Evolutionary conservation across 768 basidiomycete genomes (phyloP).

Genomic region (Rhizopogon vulgaris): DNA sequence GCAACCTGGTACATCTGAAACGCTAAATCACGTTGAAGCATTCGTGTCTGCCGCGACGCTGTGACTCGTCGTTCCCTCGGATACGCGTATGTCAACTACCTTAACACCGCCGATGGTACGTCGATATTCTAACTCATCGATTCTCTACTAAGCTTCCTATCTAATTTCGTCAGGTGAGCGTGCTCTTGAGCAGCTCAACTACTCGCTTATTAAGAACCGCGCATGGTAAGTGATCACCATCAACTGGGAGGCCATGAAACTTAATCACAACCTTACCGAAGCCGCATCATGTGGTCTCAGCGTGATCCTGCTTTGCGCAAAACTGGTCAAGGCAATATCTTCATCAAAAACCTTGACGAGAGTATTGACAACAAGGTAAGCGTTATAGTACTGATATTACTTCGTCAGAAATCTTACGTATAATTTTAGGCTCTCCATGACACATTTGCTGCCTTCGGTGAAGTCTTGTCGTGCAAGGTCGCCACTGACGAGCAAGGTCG

Average conservation of each 20-base stretch:
- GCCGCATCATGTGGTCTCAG: constrained; percentile 99
- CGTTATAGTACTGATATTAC: background rate
- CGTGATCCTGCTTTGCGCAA: constrained; percentile 98
- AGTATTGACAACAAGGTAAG: constrained; percentile 93
- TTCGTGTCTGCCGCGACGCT: constrained; percentile 99
- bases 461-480: constrained; percentile 98
- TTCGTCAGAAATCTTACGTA: background rate
- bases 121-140: constrained; percentile 6
- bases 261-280: constrained; percentile 24
- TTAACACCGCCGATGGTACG: constrained; percentile 89
- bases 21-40: constrained; percentile 40
- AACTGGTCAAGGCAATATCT: constrained; percentile 99
- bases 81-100: constrained; percentile 99
- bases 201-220: constrained; percentile 96
- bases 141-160: background rate
- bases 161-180: constrained; percentile 66
- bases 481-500: constrained; percentile 93
- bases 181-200: constrained; percentile 98
- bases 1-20: background rate
- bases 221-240: constrained; percentile 62
- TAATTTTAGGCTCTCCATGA: constrained; percentile 85
- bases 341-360: constrained; percentile 99
- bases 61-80: constrained; percentile 99
- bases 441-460: constrained; percentile 98
- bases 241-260: background rate